Evolutionary conservation across 257 asterid species (phyloP).

Genomic region (Salvia miltiorrhiza): DNA sequence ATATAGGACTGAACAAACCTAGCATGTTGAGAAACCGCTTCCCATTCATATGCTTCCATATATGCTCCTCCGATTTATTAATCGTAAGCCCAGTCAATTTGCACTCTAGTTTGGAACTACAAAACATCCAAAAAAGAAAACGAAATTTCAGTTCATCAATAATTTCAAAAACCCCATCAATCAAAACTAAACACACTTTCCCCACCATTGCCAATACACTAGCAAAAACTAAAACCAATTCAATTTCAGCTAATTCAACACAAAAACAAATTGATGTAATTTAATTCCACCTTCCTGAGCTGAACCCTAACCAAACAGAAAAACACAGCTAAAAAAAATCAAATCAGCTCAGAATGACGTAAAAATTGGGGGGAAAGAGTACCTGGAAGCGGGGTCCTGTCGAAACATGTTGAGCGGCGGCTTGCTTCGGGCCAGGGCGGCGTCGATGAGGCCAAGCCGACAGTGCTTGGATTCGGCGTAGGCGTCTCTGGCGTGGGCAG

Average conservation of each 20-base stretch:
- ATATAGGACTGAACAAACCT: constrained; percentile 54
- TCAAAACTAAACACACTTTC: background rate
- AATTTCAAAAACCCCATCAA: background rate
- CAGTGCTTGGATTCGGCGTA: constrained; percentile 85
- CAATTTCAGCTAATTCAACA: background rate
- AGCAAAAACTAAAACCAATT: background rate
- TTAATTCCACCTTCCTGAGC: background rate
- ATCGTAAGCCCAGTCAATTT: constrained; percentile 69
- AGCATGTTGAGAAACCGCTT: constrained; percentile 78
- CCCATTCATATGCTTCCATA: constrained; percentile 97
- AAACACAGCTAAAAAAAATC: background rate
- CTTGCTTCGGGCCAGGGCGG: constrained; percentile 55
- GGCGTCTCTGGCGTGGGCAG: constrained; percentile 62
- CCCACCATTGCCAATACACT: background rate
- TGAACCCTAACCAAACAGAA: background rate
- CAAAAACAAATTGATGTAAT: background rate
- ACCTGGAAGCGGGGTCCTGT: constrained; percentile 77
- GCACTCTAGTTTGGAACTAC: constrained; percentile 75
- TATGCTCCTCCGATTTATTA: constrained; percentile 90
- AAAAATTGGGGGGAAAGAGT: background rate
- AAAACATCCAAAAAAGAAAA: constrained; percentile 18
- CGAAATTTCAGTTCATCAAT: background rate
- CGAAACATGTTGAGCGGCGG: constrained; percentile 90
- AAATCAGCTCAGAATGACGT: background rate
- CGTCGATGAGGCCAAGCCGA: constrained; percentile 80